A percentile compares a stretch with the other conserved stretches of the same genome.
Conservation (phyloP, 257 asterid genomes). For the Echites panduratus region DNA sequence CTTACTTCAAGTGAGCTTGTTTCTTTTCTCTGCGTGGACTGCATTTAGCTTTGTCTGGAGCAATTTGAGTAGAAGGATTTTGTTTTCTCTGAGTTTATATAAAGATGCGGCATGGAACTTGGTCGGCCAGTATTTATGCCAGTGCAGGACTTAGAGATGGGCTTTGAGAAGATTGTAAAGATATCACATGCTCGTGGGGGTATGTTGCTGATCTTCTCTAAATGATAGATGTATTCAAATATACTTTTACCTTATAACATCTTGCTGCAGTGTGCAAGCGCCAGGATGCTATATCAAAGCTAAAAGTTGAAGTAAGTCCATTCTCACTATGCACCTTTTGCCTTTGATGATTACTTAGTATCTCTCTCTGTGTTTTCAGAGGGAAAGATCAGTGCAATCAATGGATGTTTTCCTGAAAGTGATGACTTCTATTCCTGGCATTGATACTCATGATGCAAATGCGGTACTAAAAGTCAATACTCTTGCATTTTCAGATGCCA, state of each 20-base stretch:
- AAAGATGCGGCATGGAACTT: conserved; percentile 64
- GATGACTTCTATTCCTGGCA: conserved; percentile 85
- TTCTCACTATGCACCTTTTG: conserved; percentile 5
- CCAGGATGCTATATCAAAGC: conserved; percentile 65
- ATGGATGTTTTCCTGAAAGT: conserved; percentile 73
- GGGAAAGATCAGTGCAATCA: conserved; percentile 62
- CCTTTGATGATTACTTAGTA: conserved; percentile 14
- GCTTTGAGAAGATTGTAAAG: conserved; percentile 85
- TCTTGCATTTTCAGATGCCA: not conserved
- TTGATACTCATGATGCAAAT: conserved; percentile 75
- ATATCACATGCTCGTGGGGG: conserved; percentile 92
- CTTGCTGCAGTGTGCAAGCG: conserved; percentile 65
- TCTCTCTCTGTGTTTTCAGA: conserved; percentile 37
- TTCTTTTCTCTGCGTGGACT: conserved; percentile 11
- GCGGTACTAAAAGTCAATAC: conserved; percentile 42
- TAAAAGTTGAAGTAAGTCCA: conserved; percentile 61
- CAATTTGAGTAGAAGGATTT: conserved; percentile 17
- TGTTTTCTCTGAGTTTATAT: conserved; percentile 20
- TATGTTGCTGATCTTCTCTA: conserved; percentile 23
- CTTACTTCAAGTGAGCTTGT: conserved; percentile 76
- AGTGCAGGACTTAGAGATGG: conserved; percentile 82
- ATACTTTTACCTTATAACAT: conserved; percentile 8
- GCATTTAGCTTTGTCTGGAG: conserved; percentile 7
- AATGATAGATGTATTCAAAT: conserved; percentile 13
- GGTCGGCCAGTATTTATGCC: conserved; percentile 88